Evolutionary conservation across 2,329 filamentous ascomycete genomes (phyloP), one percentile per base, ranked within the genome.

Genomic region (Hirsutella rhossiliensis): DNA sequence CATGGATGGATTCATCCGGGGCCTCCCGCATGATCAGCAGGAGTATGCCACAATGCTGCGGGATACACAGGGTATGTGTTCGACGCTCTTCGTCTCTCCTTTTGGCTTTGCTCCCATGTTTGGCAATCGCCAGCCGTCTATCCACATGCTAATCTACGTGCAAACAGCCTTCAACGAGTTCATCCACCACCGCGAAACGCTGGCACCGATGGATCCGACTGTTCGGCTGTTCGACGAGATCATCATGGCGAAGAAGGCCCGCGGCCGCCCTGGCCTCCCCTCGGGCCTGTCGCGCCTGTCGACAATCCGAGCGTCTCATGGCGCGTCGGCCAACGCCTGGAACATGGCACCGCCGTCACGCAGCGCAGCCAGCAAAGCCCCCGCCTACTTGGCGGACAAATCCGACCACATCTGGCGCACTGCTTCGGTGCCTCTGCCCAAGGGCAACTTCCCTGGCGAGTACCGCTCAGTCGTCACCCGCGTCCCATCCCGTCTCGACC

Each of bases 161-260:
- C 17, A 34, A 40, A 50, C 43, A 60, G 58, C 54, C 41, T 87
- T 89, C 59, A 87, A 87, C 52, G 84, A 90, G 60, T 92, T 92
- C 60, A 84, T 92, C 48, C 83, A 90, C 55, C 83, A 88, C 53
- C 78, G 86, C 39, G 86, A 92, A 62, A 78, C 70, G 19, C 76
- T 73, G 8, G 68, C 77, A 2, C 62, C 77, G 0, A 71, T 76
- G 8, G 73, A 84, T 49, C 74, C 84, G 0, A 62, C 72, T 2
- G 79, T 90, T 54, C 82, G 83, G 45, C 73, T 92, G 1, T 92
- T 92, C 54, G 86, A 92, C 60, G 84, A 89, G 60, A 80, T 92
- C 54, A 86, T 92, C 54, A 70, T 90, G 42, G 84, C 84, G 29
- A 92, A 92, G 68, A 78, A 76, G 57, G 72, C 73, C 27, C 72